Evolutionary conservation across 1,284 basidiomycete genomes (phyloP), one percentile per base, ranked within the genome.

Genomic region (Cryptococcus depauperatus): DNA sequence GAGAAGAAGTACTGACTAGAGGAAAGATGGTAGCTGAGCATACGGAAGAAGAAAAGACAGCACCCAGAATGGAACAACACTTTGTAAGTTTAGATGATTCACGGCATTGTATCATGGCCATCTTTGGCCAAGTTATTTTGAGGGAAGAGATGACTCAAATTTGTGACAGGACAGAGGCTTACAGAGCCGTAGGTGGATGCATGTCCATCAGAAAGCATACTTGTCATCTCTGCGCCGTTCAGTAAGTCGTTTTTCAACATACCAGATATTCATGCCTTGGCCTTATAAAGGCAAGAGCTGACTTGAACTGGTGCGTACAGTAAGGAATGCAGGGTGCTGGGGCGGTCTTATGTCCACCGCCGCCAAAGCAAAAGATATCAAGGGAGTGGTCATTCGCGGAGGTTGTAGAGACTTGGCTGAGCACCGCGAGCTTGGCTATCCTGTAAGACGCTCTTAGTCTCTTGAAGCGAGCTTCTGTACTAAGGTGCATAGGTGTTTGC

Each of bases 181-280:
- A n/a, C n/a, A n/a, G n/a, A 18, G 8, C 3, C 23, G 41, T 41
- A 64, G 62, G 55, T 93, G 10, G 91, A 96, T 68, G 81, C 80
- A 14, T 81, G 80, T 4, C 77, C 83, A 7, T 61, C 74, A 13
- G 80, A 78, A 1, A 78, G 77, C 23, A 74, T 93, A 47, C 77
- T 91, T 46, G 79, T 93, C 49, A 80, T 96, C 47, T 78, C 82
- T 49, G 80, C 81, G 6, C 91, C 91, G 28, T 73, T 77, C 58
- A 73, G 87, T 86, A 64, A 55, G 75, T 72, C 3, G 23, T 51
- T 13, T 21, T 9, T 22, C 16, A 9, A 9, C 28, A 21, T 13
- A 10, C 8, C n/a, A 44, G 5, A n/a, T 26, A 9, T 3, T 4
- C 33, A 18, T 8, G 26, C 16, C 6, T 14, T 40, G 38, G 14